Evolutionary conservation across 164 flowering plant species (phyloP).

Genomic region (Umbilicus rupestris): DNA sequence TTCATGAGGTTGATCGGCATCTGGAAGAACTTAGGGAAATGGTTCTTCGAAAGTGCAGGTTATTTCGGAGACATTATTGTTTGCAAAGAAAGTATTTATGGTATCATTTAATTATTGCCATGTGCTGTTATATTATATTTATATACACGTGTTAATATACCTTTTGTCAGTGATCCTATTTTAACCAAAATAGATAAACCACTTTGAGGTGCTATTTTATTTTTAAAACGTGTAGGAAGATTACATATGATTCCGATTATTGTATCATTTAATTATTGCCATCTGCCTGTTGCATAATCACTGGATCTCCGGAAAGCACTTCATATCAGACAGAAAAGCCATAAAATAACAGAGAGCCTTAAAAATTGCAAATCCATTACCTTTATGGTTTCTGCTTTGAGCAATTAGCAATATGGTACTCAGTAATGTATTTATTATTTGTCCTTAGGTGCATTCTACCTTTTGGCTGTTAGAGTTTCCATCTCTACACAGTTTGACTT

Average conservation of each 20-base stretch:
- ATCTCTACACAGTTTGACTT: not conserved
- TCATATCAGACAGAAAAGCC: no score
- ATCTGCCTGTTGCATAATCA: no score
- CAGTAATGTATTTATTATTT: not conserved
- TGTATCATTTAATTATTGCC: no score
- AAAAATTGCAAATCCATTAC: not conserved
- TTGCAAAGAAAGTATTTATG: not conserved
- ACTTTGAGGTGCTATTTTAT: not conserved
- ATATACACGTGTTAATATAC: not conserved
- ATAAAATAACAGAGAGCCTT: not conserved
- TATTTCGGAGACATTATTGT: slow-evolving; percentile 1
- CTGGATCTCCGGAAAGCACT: no score
- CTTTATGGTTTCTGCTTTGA: not conserved
- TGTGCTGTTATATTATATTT: not conserved
- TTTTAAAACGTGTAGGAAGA: not conserved
- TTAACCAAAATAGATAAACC: not conserved
- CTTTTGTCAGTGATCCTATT: not conserved
- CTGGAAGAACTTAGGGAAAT: slow-evolving; percentile 67
- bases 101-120: not conserved
- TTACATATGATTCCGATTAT: not conserved
- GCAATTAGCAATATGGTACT: not conserved
- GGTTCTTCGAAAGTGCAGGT: slow-evolving; percentile 88
- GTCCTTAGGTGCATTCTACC: not conserved
- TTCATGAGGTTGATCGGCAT: slow-evolving; percentile 52
- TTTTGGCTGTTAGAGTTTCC: not conserved